A percentile compares a stretch with the other conserved stretches of the same genome.
Evolutionary conservation across 441 rosid species (phyloP).

Genomic region (Geranium incanum): DNA sequence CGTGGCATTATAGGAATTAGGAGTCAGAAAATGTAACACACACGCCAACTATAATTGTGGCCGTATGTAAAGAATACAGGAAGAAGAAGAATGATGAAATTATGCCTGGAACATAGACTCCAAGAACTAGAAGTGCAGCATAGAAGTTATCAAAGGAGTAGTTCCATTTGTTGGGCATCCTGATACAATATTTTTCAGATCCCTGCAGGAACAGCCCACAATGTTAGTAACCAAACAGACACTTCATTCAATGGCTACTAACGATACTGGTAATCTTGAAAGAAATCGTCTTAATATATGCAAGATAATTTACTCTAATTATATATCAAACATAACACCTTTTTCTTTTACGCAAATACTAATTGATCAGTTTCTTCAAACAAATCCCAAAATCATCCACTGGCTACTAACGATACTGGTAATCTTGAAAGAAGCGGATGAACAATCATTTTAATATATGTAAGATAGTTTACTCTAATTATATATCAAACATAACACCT

Average conservation of each 20-base stretch:
- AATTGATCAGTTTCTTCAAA: no score
- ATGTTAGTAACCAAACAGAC: conserved; percentile 11
- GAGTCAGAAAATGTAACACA: no score
- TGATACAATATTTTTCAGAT: conserved; percentile 57
- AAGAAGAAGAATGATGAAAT: conserved; percentile 16
- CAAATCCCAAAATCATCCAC: neutral
- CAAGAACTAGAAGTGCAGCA: conserved; percentile 56
- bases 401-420: neutral
- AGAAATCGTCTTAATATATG: neutral
- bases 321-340: neutral
- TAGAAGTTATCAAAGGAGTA: conserved; percentile 77
- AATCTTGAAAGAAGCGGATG: neutral
- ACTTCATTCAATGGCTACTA: neutral
- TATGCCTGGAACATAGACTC: conserved; percentile 73
- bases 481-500: neutral
- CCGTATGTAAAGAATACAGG: no score
- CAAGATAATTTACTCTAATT: neutral
- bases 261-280: neutral
- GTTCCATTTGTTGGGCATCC: conserved; percentile 94
- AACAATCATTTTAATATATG: neutral
- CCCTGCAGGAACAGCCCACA: conserved; percentile 30
- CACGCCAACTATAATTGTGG: neutral
- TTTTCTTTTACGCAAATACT: no score
- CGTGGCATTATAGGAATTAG: neutral
- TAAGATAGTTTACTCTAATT: neutral